Percentiles rank a stretch among this genome's conserved stretches.
Evolutionary conservation across 495 filamentous ascomycete species (phyloP).

Genomic region (Delitschia confertaspora): DNA sequence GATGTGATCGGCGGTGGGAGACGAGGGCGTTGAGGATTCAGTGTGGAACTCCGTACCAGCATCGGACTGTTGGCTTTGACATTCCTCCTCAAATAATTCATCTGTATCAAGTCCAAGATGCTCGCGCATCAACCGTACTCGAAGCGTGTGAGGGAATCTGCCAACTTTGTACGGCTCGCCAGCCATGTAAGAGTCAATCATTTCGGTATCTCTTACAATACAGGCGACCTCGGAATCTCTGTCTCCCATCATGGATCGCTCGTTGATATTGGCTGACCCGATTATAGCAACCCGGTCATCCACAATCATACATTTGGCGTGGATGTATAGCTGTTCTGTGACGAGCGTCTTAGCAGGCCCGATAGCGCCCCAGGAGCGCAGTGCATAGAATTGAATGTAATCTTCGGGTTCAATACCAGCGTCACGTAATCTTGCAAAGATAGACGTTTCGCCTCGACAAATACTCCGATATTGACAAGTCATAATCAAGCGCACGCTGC

Average conservation of each 20-base stretch:
- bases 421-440: slow-evolving; percentile 76
- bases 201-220: slow-evolving; percentile 85
- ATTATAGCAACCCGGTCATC: slow-evolving; percentile 92
- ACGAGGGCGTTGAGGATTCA: slow-evolving; percentile 34
- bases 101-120: slow-evolving; percentile 94
- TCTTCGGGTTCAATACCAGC: slow-evolving; percentile 91
- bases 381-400: slow-evolving; percentile 90
- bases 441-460: slow-evolving; percentile 83
- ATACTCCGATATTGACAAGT: slow-evolving; percentile 97
- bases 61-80: slow-evolving; percentile 31
- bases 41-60: slow-evolving; percentile 40
- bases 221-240: slow-evolving; percentile 90
- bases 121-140: slow-evolving; percentile 91
- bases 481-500: slow-evolving; percentile 90
- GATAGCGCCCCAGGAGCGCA: slow-evolving; percentile 89
- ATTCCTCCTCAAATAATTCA: slow-evolving; percentile 75
- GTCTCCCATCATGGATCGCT: slow-evolving; percentile 86
- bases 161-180: slow-evolving; percentile 82
- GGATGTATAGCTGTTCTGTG: slow-evolving; percentile 96
- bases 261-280: slow-evolving; percentile 97
- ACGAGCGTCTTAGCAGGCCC: slow-evolving; percentile 71
- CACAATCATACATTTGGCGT: slow-evolving; percentile 94
- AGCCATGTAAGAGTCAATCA: slow-evolving; percentile 88
- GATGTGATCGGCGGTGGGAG: slow-evolving; percentile 27
- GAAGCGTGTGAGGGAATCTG: slow-evolving; percentile 83